A percentile compares a stretch with the other conserved stretches of the same genome.
These are phyloP conservation scores for Taxawa tesnikishii DNA, from an alignment of 2,329 filamentous ascomycete species.

Conservation along the genomic window DNA sequence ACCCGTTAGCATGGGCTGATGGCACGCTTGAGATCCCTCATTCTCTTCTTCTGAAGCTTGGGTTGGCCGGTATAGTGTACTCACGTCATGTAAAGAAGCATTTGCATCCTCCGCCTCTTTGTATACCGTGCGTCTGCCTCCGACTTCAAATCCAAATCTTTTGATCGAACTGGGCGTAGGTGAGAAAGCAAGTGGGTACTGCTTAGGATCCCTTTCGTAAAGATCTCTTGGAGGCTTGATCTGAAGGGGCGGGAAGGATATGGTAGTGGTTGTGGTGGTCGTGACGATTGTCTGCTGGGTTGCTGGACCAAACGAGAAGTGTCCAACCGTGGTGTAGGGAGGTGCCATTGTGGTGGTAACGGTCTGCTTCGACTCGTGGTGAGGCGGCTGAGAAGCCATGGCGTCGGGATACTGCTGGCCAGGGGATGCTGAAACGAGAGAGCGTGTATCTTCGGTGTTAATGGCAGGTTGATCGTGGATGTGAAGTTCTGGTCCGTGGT, in stretches of 20 bases:
- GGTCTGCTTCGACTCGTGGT: constrained; percentile 1
- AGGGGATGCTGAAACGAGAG: constrained; percentile 15
- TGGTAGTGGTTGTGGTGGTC: constrained; percentile 80
- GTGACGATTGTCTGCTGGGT: constrained; percentile 62
- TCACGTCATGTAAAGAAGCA: constrained; percentile 41
- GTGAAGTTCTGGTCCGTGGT: constrained; percentile 8
- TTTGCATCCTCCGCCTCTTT: constrained; percentile 48
- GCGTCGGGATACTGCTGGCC: constrained; percentile 9
- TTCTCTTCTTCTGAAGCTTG: too few relatives aligned
- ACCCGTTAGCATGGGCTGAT: not conserved
- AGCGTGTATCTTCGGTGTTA: constrained; percentile 13
- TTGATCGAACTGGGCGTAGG: constrained; percentile 71
- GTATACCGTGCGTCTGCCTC: constrained; percentile 48
- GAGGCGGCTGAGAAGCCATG: constrained; percentile 4
- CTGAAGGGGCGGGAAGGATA: constrained; percentile 70
- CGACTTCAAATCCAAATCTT: constrained; percentile 62
- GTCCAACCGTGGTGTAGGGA: constrained; percentile 35
- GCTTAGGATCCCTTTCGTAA: constrained; percentile 65
- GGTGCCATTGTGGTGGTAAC: constrained; percentile 12
- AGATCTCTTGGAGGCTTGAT: constrained; percentile 62
- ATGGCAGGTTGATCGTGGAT: constrained; percentile 2
- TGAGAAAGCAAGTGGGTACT: constrained; percentile 76
- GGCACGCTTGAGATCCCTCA: too few relatives aligned
- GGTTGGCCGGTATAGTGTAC: too few relatives aligned
- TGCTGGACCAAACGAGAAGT: constrained; percentile 50